Base-by-base conservation (phyloP, 1,139 yeast species). In the Tardiomyces digboiensis region DNA sequence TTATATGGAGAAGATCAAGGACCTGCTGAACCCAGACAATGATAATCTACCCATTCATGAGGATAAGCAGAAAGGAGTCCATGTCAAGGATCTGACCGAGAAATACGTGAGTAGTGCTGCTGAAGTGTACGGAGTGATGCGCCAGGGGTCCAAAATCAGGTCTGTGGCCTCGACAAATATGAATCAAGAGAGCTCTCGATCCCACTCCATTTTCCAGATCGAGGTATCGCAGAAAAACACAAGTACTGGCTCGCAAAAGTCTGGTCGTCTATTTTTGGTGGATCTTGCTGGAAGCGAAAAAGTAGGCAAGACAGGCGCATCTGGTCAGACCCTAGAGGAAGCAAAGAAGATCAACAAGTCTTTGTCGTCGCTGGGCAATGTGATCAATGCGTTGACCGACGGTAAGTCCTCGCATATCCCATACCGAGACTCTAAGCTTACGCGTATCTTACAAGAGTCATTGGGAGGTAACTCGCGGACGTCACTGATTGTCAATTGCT, bases 261-360 rank as follows among this genome's bases (percentile, higher is more conserved):
- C 20, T 16, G 51, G 53, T n/a, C 43, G 45, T 6, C 67, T 87
- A 46, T 86, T 85, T 54, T 64, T 87, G 41, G 78, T 87, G 40
- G 96, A 87, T 61, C 67, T 87, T 49, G 96, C 96, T 0, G 96
- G 96, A 7, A 82, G 93, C 0, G 99, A 91, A 64, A 70, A 97
- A 46, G 68, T 89, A n/a, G 63, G 80, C 13, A 74, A 75, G 19
- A 82, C 95, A 0, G 52, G 51, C 20, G 52, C 54, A 16, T 75
- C 76, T 2, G 97, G 97, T 0, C 87, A 82, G 12, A 65, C 97
- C 40, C 66, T 91, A 21, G 77, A 76, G 52, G 98, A 91, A 62
- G 89, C 98, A 0, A 94, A 84, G 57, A 78, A 89, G 4, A 91
- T 91, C 49, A 91, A 91, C 63, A 85, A 81, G 61, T 87, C 97